Percentiles rank a stretch among this genome's conserved stretches.
Evolutionary conservation across 2,329 filamentous ascomycete genomes (phyloP).

Genomic region (Scedosporium minutisporum): DNA sequence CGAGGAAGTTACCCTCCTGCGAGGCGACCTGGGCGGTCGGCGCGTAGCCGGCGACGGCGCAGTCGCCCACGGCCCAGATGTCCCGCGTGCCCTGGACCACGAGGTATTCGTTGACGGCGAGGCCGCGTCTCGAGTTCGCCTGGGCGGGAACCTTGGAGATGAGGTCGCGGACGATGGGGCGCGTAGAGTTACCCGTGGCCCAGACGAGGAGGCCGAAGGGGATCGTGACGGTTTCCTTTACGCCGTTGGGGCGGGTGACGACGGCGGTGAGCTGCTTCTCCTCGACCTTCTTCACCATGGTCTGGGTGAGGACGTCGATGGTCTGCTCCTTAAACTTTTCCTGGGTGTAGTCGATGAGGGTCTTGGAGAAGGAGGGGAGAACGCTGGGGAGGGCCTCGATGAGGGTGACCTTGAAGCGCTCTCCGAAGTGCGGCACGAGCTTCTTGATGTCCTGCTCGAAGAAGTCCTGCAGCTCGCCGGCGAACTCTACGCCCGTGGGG

Average conservation of each 20-base stretch:
- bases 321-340: slow-evolving; percentile 98
- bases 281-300: slow-evolving; percentile 96
- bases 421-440: slow-evolving; percentile 89
- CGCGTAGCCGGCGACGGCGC: slow-evolving; percentile 92
- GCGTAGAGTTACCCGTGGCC: slow-evolving; percentile 94
- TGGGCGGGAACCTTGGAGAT: slow-evolving; percentile 89
- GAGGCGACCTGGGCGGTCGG: slow-evolving; percentile 94
- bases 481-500: slow-evolving; percentile 95
- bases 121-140: slow-evolving; percentile 86
- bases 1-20: slow-evolving; percentile 92
- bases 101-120: slow-evolving; percentile 96
- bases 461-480: slow-evolving; percentile 96
- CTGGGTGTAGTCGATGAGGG: slow-evolving; percentile 98
- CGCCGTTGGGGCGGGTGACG: slow-evolving; percentile 68
- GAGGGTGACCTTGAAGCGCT: slow-evolving; percentile 93
- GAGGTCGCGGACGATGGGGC: slow-evolving; percentile 80
- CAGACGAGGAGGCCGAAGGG: slow-evolving; percentile 95
- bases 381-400: slow-evolving; percentile 96
- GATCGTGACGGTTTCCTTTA: slow-evolving; percentile 70
- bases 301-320: slow-evolving; percentile 96
- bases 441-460: slow-evolving; percentile 98
- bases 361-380: slow-evolving; percentile 96
- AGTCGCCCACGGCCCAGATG: slow-evolving; percentile 97
- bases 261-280: slow-evolving; percentile 90
- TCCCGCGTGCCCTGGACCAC: slow-evolving; percentile 96